Percentiles rank a stretch among this genome's conserved stretches.
phyloP scores from a whole-genome alignment of 805 yeast genomes.

The Saturnispora gosingensis region DNA sequence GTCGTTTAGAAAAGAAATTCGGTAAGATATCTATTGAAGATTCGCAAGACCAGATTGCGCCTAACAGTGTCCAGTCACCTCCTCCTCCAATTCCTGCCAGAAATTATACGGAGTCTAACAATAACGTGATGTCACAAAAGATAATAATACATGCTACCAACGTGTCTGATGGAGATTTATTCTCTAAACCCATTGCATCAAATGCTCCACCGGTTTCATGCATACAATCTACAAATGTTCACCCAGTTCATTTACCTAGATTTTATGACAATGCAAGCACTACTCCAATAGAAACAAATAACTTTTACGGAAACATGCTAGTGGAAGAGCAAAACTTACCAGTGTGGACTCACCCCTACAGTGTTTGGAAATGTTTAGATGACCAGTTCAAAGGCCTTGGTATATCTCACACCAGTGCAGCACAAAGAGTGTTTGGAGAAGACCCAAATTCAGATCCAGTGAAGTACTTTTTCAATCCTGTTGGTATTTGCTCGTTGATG shows the following conservation, averaged over 20 bases:
- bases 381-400: conserved; percentile 48
- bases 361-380: conserved; percentile 50
- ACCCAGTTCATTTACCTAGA: conserved; percentile 54
- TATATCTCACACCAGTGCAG: conserved; percentile 48
- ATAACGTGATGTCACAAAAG: neutral
- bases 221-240: conserved; percentile 45
- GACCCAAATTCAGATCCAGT: conserved; percentile 37
- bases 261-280: conserved; percentile 35
- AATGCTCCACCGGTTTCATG: conserved; percentile 15
- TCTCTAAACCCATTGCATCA: conserved; percentile 16
- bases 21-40: neutral
- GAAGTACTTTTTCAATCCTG: conserved; percentile 57
- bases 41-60: neutral
- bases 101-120: conserved; percentile 12
- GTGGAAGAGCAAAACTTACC: conserved; percentile 60
- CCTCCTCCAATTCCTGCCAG: conserved; percentile 21
- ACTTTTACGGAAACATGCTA: conserved; percentile 66
- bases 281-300: conserved; percentile 53
- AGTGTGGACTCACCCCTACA: conserved; percentile 76
- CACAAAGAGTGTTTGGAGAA: conserved; percentile 63
- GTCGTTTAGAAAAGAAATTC: conserved; percentile 8
- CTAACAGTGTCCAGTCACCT: neutral
- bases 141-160: neutral
- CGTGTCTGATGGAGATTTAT: conserved; percentile 10
- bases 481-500: conserved; percentile 54